Base-by-base conservation (phyloP, 257 asterid genomes). In the Paraleonurus japonicus region DNA sequence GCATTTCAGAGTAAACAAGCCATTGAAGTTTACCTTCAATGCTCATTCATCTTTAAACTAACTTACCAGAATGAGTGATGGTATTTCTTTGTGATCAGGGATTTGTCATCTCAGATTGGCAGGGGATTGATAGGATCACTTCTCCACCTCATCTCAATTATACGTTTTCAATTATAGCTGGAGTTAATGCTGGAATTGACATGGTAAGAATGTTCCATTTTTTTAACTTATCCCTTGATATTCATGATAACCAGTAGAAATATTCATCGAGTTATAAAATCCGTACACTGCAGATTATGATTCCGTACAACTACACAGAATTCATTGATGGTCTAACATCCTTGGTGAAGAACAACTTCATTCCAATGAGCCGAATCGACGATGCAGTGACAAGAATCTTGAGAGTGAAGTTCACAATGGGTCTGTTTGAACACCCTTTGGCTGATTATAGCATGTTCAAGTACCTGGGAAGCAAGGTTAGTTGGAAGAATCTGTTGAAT, bases 201-300 rank as follows among this genome's bases (percentile, higher is more conserved):
- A 80, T 83, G 83, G 87, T 83, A 58, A 4, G 80, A 64, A 41
- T 67, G 37, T 37, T 39, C 26, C 3, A 20, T 53, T 19, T 66
- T 15, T 61, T 9, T 19, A 51, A 53, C 7, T 54, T 28, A 1
- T 7, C 7, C 2, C 15, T 27, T 53, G 54, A 13, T 58, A 26
- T 58, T 15, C 16, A 59, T 51, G 20, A 20, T 5, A 19, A 53
- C 32, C 4, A 43, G 19, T 1, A 43, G 17, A 28, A 58, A 26
- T 5, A 47, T 11, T 51, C n/a, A n/a, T n/a, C n/a, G n/a, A n/a
- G n/a, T n/a, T n/a, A n/a, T n/a, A n/a, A n/a, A n/a, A n/a, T n/a
- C n/a, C n/a, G n/a, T n/a, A n/a, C n/a, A n/a, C 5, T 81, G 76
- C 91, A 87, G 94, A 78, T 89, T 67, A 90, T 87, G 96, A 77